Base-by-base conservation (phyloP, 2,329 filamentous ascomycete species). In the Chrysoporthe puriensis region DNA sequence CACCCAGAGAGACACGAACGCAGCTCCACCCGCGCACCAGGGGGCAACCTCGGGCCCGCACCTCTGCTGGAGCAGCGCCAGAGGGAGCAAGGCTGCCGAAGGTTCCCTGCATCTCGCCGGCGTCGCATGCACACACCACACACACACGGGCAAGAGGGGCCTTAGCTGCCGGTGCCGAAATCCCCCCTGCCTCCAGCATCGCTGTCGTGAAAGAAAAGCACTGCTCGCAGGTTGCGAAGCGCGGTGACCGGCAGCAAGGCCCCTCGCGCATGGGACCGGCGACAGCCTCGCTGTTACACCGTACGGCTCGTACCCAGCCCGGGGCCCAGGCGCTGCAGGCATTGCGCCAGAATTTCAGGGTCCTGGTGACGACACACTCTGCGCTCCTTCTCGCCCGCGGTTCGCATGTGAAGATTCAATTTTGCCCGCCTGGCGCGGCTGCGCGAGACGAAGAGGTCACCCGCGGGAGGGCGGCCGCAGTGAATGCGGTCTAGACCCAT, bases 331-430 rank as follows among this genome's bases (percentile, higher is more conserved):
- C 4, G 26, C 26, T 54, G 26, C 54, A n/a, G 18, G 54, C 54
- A 32, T 57, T 18, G 54, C 32, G 54, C 54, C 16, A 40, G n/a
- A 26, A 16, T 18, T 64, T 61, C 58, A 50, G 58, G 50, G 50
- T 62, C 58, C 58, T 48, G 42, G 46, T 67, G 61, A 67, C 56
- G 62, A 62, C 60, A 63, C 32, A 26, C 26, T 2, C 26, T 43
- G 48, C 36, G 48, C 16, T 26, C 26, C 26, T 26, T 26, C 26
- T 26, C 26, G 26, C 26, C 26, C 26, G 26, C 26, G 16, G 2
- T 36, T 21, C 42, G 26, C 44, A 43, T 43, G 46, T 44, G 57
- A 60, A 60, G 4, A 34, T 36, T 7, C 0, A 14, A 40, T 36
- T 40, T 54, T 54, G 50, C 21, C 26, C 54, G 54, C 32, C 32